Percentiles rank a stretch among this genome's conserved stretches.
These are phyloP conservation scores for Pyrenophora seminiperda DNA, from an alignment of 2,329 filamentous ascomycete genomes.

Conservation along the genomic window DNA sequence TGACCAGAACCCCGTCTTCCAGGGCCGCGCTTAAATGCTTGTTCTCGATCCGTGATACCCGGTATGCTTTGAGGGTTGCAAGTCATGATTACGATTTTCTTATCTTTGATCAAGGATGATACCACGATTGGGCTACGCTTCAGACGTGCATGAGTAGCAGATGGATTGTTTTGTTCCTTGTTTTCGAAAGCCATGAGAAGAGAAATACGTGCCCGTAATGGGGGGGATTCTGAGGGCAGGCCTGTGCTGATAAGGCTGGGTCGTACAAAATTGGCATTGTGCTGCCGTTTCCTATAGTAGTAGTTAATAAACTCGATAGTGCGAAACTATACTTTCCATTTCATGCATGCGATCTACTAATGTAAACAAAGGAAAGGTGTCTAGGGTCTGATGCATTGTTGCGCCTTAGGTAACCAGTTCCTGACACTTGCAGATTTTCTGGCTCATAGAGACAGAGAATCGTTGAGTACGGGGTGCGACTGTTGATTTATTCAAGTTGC, in stretches of 20 bases:
- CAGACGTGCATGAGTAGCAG: constrained; percentile 26
- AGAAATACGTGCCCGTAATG: constrained; percentile 20
- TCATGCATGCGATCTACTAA: too few species aligned
- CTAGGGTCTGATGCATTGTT: too few species aligned
- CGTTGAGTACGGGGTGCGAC: too few species aligned
- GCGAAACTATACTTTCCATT: neutral
- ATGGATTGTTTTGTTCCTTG: constrained; percentile 14
- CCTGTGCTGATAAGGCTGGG: neutral
- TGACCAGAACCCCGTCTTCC: constrained; percentile 52
- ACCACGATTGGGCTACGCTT: constrained; percentile 35
- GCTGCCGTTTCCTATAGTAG: constrained; percentile 23
- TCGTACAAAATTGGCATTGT: constrained; percentile 10
- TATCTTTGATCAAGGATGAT: constrained; percentile 39
- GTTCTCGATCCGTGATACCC: constrained; percentile 12
- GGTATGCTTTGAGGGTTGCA: constrained; percentile 10
- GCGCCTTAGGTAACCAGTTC: too few species aligned
- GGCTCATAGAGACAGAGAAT: too few species aligned
- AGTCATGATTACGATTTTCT: constrained; percentile 29
- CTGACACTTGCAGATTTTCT: too few species aligned
- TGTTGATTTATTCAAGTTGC: too few species aligned
- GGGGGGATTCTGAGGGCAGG: constrained; percentile 6
- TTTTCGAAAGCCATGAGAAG: neutral
- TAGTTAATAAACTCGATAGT: constrained; percentile 24
- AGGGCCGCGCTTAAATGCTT: constrained; percentile 39
- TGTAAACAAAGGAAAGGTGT: too few species aligned